Evolutionary conservation across 441 rosid genomes (phyloP), one percentile per base, ranked within the genome.

Genomic region (Arabidopsis lyrata): DNA sequence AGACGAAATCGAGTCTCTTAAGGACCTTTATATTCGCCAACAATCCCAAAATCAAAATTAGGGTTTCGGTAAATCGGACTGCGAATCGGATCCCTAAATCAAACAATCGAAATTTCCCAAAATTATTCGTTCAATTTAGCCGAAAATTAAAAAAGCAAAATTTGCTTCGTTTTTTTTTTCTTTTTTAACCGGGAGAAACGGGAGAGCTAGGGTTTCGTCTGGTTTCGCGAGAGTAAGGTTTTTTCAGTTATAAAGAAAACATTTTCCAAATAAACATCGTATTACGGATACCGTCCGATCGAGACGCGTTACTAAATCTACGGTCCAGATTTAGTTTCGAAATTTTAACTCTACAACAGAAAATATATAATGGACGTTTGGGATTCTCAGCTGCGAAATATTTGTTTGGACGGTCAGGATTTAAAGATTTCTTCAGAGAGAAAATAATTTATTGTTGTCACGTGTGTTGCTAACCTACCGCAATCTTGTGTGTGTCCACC

Each of bases 191-290:
- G 89, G 59, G 79, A 77, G 79, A 77, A 78, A 82, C 78, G 81
- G 79, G 64, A 73, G 84, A 72, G 83, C 93, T 87, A 87, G 96
- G 96, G 95, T 83, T 87, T 88, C 88, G 66, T 86, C 82, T 80
- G 84, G 86, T 80, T 78, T 75, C 85, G 82, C 83, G 71, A 80
- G 76, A 57, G 85, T 49, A 72, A 77, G 87, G 85, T 85, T 81
- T 86, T 86, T 70, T 77, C 72, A 70, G 76, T 77, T 77, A 20
- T 61, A 68, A 68, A 60, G 49, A 75, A 66, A 58, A 74, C 50
- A 63, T 70, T 63, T 69, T 70, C 66, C 76, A 55, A 70, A 38
- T 63, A 63, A 62, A 69, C 39, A 15, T 42, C 29, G 15, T 41
- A 53, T 68, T 4, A 53, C 13, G 1, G 0, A 1, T 24, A 61